Evolutionary conservation across 495 filamentous ascomycete genomes (phyloP), one percentile per base, ranked within the genome.

Genomic region (Hypoxylon trugodes): DNA sequence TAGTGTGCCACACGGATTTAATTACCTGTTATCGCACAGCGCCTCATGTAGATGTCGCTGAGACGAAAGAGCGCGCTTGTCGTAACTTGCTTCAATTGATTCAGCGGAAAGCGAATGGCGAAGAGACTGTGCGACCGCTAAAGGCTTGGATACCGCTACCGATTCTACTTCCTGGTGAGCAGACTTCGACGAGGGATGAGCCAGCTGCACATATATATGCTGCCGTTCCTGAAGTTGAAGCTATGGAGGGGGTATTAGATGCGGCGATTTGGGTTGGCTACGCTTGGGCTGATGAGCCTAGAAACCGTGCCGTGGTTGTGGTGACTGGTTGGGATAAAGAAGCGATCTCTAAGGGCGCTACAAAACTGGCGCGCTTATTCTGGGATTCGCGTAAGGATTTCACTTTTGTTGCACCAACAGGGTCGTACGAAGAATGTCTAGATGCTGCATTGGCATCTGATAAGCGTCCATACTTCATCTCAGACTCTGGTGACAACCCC

Each of bases 181-280:
- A 85, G 62, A 86, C 84, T 0, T 85, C 83, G 0, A 86, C 83
- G 7, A 77, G 84, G 4, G 69, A 79, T 18, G 80, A 86, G 61
- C 84, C 84, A 10, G 82, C 81, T 2, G 79, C 81, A 52, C 74
- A 79, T 40, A 80, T 86, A 0, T 86, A 86, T 50, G 76, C 69
- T 8, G 75, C 79, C 0, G 72, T 86, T 3, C 77, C 81, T 5
- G 65, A 61, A 6, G 76, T 84, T 5, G 82, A 81, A 59, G 68
- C 71, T 1, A 48, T 51, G 6, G 59, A 73, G 0, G 79, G 74
- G 2, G 69, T 85, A 1, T 65, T 85, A 12, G 84, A 86, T 68
- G 84, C 82, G 1, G 81, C 80, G 0, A 79, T 86, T 10, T 86
- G 83, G 84, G 81, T 86, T 8, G 84, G 84, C 1, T 86, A 86